phyloP scores from a whole-genome alignment of 495 filamentous ascomycete genomes.

The Penicillium maclennaniae region DNA sequence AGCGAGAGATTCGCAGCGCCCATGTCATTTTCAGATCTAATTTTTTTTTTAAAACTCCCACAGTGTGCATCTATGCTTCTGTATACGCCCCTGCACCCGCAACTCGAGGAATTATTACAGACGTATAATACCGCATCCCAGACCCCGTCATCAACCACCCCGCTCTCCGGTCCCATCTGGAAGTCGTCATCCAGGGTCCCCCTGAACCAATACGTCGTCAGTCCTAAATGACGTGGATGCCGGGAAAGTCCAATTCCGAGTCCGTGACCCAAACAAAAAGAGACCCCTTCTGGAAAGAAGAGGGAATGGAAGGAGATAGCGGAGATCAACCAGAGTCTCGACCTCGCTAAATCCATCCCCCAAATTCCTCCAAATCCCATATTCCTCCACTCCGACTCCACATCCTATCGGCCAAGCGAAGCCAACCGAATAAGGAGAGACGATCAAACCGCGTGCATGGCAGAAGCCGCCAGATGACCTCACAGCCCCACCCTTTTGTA shows the following conservation, averaged over 20 bases:
- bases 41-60: too few species aligned
- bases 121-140: background rate
- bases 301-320: background rate
- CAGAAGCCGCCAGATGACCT: constrained; percentile 26
- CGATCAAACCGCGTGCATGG: constrained; percentile 4
- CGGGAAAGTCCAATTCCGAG: too few species aligned
- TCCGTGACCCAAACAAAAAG: background rate
- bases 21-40: too few species aligned
- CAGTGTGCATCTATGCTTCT: too few species aligned
- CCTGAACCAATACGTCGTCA: background rate
- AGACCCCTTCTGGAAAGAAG: background rate
- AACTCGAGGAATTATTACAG: background rate
- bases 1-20: too few species aligned
- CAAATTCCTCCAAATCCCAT: background rate
- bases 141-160: too few species aligned
- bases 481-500: constrained; percentile 15
- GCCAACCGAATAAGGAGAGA: background rate
- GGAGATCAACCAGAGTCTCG: too few species aligned
- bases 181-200: background rate
- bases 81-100: background rate
- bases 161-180: too few species aligned
- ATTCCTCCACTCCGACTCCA: background rate
- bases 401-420: background rate
- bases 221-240: background rate
- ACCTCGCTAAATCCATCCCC: too few species aligned